Conservation (phyloP, 768 basidiomycete genomes). For the Crepidotus variabilis region DNA sequence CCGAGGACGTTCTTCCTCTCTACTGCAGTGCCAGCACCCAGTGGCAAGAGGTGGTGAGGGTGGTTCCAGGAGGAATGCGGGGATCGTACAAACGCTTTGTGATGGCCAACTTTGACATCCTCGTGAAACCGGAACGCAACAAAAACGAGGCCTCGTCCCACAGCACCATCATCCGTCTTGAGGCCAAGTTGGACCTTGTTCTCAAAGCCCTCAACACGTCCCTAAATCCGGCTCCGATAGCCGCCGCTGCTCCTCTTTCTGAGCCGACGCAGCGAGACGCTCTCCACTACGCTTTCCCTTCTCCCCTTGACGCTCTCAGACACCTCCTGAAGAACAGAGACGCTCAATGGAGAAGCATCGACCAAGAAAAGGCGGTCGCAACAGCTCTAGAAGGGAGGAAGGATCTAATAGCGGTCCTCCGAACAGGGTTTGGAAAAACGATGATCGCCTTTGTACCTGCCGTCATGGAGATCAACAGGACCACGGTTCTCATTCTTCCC, state of each 20-base stretch:
- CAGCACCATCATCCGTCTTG: no score
- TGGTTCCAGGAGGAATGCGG: no score
- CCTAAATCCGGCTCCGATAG: no score
- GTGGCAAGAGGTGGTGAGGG: background rate
- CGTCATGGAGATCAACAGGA: background rate
- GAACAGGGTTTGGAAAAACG: background rate
- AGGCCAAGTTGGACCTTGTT: no score
- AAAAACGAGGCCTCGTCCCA: no score
- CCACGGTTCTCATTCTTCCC: background rate
- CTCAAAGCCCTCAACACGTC: no score
- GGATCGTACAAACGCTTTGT: no score
- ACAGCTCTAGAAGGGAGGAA: background rate
- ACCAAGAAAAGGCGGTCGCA: background rate
- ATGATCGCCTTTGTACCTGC: background rate
- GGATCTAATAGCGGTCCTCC: background rate
- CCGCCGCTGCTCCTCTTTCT: no score
- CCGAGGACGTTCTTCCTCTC: conserved; percentile 22
- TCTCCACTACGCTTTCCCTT: no score
- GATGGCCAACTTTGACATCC: no score
- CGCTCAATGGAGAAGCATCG: background rate
- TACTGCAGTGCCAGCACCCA: background rate
- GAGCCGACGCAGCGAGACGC: no score
- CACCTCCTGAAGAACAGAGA: background rate
- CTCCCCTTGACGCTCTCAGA: background rate
- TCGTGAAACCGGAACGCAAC: no score